Evolutionary conservation across 192 early-diverging fungal species (phyloP), one percentile per base, ranked within the genome.

Genomic region (Haplosporangium gracile): DNA sequence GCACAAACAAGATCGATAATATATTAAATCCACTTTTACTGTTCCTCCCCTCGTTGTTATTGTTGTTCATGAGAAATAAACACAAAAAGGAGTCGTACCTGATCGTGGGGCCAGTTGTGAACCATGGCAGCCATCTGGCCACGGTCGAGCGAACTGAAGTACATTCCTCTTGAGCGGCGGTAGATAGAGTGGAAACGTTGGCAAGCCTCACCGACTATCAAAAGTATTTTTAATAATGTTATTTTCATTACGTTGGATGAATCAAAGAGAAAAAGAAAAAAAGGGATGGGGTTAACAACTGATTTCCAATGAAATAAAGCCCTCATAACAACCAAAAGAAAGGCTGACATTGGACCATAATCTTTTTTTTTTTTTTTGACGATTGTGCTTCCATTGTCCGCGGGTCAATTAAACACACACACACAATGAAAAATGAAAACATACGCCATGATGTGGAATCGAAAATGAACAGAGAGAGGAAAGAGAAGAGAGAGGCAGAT

Each of bases 51-150:
- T 16, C 32, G 11, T 60, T 11, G 60, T 10, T 65, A 13, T 60
- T 11, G 60, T 10, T 65, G 3, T 65, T 26, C 26, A 32, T 29
- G 60, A 70, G 69, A 39, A 70, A 32, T 5, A 42, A 43, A 34
- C 16, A 15, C 8, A 1, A 69, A 34, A 29, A 15, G 1, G n/a
- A 55, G 40, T 49, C 22, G 32, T 70, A 91, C 91, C 83, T 91
- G 89, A 80, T 91, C 91, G 49, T 91, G 91, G 53, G 91, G 91
- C 91, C 91, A 91, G 76, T 91, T 91, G 53, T 90, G 88, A 26
- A 90, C 87, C 91, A 91, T 91, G 32, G 91, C 89, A 51, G 91
- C 90, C 91, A 91, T 91, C 53, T 81, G 68, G 47, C 91, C 91
- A 71, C 89, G 86, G 68, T 91, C 91, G 47, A 89, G 83, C 18